Evolutionary conservation across 306 rosid genomes (phyloP).

Genomic region (Rosa rugosa): DNA sequence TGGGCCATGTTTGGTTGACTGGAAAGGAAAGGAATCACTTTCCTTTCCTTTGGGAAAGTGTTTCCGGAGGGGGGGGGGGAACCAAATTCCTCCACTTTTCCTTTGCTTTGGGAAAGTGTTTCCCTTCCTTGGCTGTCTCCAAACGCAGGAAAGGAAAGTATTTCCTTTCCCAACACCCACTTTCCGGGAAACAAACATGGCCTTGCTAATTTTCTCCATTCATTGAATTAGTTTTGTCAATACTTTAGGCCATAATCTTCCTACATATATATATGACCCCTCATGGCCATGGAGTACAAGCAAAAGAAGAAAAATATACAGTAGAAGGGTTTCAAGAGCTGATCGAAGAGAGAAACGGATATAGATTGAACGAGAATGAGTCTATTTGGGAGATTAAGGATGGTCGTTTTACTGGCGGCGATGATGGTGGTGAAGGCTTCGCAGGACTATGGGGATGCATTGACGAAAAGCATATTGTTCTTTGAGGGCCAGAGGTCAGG

Average conservation of each 20-base stretch:
- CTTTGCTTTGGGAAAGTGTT: no score
- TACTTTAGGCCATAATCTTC: constrained; percentile 3
- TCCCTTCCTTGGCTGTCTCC: no score
- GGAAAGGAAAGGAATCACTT: no score
- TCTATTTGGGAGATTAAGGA: background rate
- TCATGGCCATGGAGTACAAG: background rate
- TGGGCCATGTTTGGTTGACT: no score
- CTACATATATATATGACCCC: background rate
- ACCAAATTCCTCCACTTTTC: no score
- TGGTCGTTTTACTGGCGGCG: constrained; percentile 17
- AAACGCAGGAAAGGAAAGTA: no score
- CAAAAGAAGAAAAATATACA: background rate
- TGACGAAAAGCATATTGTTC: constrained; percentile 51
- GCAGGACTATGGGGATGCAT: constrained; percentile 48
- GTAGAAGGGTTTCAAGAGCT: background rate
- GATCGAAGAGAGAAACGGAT: background rate
- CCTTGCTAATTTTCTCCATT: background rate
- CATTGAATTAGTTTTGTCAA: background rate
- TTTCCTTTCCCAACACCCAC: no score
- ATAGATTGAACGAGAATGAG: background rate
- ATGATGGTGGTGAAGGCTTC: constrained; percentile 6
- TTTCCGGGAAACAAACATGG: no score
- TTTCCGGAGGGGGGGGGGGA: no score
- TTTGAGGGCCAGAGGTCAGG: constrained; percentile 64
- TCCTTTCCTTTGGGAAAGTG: no score